phyloP scores from a whole-genome alignment of 2,329 filamentous ascomycete genomes.

The Tolypocladium tropicale region DNA sequence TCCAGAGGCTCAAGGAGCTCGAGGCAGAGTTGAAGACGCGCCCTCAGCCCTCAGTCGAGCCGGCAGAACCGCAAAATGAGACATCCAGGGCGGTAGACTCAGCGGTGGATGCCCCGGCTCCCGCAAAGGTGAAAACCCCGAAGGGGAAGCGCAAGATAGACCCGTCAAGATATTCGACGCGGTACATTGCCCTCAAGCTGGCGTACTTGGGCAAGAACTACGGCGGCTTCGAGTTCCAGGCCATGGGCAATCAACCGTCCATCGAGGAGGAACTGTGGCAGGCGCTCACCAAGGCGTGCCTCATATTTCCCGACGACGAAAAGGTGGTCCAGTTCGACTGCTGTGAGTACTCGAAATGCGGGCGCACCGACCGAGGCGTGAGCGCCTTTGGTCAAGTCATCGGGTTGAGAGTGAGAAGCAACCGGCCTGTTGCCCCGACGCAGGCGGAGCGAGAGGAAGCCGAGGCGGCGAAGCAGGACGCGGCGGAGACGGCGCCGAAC shows the following conservation, averaged over 20 bases:
- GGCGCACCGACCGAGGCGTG: slow-evolving; percentile 84
- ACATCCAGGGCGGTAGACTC: background rate
- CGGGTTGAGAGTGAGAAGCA: slow-evolving; percentile 71
- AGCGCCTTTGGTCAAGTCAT: slow-evolving; percentile 97
- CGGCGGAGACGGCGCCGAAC: background rate
- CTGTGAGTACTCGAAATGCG: slow-evolving; percentile 90
- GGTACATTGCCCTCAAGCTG: slow-evolving; percentile 83
- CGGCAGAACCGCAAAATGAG: background rate
- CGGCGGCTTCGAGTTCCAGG: slow-evolving; percentile 85
- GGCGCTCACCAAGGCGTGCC: slow-evolving; percentile 67
- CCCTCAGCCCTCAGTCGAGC: slow-evolving; percentile 10
- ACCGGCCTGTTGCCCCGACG: slow-evolving; percentile 45
- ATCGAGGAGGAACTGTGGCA: slow-evolving; percentile 94
- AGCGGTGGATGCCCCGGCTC: background rate
- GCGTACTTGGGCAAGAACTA: slow-evolving; percentile 88
- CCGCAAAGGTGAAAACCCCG: slow-evolving; percentile 17
- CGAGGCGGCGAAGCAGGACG: slow-evolving; percentile 10
- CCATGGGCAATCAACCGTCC: slow-evolving; percentile 60
- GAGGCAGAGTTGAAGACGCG: slow-evolving; percentile 54
- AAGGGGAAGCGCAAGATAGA: slow-evolving; percentile 54
- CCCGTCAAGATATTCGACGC: slow-evolving; percentile 68
- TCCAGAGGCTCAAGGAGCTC: slow-evolving; percentile 56
- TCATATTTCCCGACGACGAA: slow-evolving; percentile 64
- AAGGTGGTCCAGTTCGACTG: slow-evolving; percentile 66
- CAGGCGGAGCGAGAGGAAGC: slow-evolving; percentile 12